Percentiles rank a stretch among this genome's conserved stretches.
Conservation (phyloP, 1,284 basidiomycete species). For the Ustilago curta region DNA sequence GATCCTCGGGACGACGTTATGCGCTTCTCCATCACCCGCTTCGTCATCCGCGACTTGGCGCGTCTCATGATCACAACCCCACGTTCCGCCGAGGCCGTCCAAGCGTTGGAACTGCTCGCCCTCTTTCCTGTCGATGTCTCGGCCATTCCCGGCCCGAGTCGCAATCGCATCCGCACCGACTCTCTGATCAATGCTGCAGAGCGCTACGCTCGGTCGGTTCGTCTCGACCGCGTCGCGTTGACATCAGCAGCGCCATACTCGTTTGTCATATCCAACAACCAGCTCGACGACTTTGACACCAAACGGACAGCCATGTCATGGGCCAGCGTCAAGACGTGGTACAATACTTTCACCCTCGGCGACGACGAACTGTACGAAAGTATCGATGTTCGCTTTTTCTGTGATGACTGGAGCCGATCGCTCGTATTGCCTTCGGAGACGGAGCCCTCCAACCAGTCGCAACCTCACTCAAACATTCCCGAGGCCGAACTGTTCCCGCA, state of each 20-base stretch:
- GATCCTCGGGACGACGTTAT: constrained; percentile 38
- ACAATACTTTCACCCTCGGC: constrained; percentile 39
- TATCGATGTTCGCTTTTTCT: constrained; percentile 33
- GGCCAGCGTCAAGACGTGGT: constrained; percentile 48
- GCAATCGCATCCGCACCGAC: constrained; percentile 43
- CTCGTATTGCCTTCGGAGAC: constrained; percentile 13
- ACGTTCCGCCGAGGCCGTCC: constrained; percentile 29
- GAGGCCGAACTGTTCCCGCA: constrained; percentile 28
- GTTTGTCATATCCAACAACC: constrained; percentile 25
- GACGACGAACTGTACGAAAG: constrained; percentile 49
- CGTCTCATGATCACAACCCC: constrained; percentile 44
- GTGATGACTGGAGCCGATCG: constrained; percentile 38
- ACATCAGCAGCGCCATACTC: constrained; percentile 40
- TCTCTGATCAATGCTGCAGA: constrained; percentile 35
- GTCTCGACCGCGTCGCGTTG: constrained; percentile 39
- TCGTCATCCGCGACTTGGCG: constrained; percentile 37
- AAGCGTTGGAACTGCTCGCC: constrained; percentile 40
- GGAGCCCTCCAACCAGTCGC: neutral
- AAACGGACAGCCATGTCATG: constrained; percentile 37
- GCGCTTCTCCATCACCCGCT: constrained; percentile 35
- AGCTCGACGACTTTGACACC: constrained; percentile 38
- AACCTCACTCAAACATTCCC: neutral
- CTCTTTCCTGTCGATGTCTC: constrained; percentile 48
- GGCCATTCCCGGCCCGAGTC: constrained; percentile 37
- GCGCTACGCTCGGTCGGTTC: constrained; percentile 34